Evolutionary conservation across 192 early-diverging fungal species (phyloP).

Genomic region (Umbelopsis ramanniana): DNA sequence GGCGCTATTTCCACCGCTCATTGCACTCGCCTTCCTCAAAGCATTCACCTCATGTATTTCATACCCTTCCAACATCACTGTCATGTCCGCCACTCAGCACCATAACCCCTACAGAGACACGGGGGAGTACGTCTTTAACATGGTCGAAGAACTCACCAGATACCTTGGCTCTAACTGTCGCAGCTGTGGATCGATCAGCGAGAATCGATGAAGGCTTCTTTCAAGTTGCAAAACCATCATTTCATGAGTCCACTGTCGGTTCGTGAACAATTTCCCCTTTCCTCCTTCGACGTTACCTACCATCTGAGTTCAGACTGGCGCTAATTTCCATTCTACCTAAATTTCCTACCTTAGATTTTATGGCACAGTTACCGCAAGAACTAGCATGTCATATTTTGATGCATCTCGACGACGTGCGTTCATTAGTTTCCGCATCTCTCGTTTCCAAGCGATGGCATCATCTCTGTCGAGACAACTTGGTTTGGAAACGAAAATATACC

Average conservation of each 20-base stretch:
- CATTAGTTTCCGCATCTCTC: neutral
- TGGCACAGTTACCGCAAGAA: neutral
- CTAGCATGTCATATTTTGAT: slow-evolving; percentile 9
- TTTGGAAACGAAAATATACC: slow-evolving; percentile 16
- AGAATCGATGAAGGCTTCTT: slow-evolving; percentile 18
- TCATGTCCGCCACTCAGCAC: slow-evolving; percentile 11
- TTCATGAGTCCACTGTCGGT: neutral
- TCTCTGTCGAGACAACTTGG: neutral
- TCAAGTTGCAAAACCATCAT: neutral
- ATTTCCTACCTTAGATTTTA: slow-evolving; percentile 6
- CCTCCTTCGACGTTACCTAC: neutral
- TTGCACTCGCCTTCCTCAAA: neutral
- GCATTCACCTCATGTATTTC: slow-evolving; percentile 5
- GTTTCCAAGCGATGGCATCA: neutral
- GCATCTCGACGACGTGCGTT: slow-evolving; percentile 1
- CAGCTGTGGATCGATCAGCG: neutral
- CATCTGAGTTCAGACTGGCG: slow-evolving; percentile 10
- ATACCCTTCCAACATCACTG: neutral
- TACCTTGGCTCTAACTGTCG: neutral
- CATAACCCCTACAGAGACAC: neutral
- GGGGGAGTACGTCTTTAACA: neutral
- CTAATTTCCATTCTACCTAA: neutral
- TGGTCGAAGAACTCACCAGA: neutral
- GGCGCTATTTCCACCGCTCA: slow-evolving; percentile 13
- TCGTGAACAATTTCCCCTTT: neutral